Conservation (phyloP, 768 basidiomycete genomes). For the Boletus patriciae region DNA sequence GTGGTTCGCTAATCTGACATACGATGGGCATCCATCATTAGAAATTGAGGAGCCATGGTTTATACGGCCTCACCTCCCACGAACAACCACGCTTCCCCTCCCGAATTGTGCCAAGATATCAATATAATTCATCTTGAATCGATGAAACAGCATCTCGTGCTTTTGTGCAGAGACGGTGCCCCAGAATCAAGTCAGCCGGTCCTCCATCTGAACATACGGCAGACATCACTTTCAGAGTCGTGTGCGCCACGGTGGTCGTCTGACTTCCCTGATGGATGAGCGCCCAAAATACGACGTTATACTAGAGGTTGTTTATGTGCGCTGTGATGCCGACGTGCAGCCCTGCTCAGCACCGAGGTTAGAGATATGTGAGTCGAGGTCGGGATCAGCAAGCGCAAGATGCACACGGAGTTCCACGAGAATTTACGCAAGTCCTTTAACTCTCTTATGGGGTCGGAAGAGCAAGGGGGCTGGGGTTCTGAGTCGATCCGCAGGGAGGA, state of each 20-base stretch:
- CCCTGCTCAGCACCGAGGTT: slow-evolving; percentile 11
- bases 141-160: slow-evolving; percentile 84
- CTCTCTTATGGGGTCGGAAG: slow-evolving; percentile 1
- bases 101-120: slow-evolving; percentile 65
- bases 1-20: slow-evolving; percentile 10
- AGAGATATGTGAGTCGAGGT: background rate
- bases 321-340: slow-evolving; percentile 49
- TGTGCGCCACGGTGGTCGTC: slow-evolving; percentile 78
- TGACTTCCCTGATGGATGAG: slow-evolving; percentile 79
- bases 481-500: too few relatives aligned
- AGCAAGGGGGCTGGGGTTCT: too few relatives aligned
- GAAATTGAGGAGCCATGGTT: background rate
- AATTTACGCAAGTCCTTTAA: slow-evolving; percentile 9
- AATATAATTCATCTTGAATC: slow-evolving; percentile 89
- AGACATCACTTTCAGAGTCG: slow-evolving; percentile 61
- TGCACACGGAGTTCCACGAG: slow-evolving; percentile 17
- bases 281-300: slow-evolving; percentile 88
- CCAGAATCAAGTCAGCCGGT: slow-evolving; percentile 42
- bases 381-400: background rate
- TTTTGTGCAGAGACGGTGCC: slow-evolving; percentile 89
- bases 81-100: slow-evolving; percentile 83
- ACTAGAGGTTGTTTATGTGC: slow-evolving; percentile 97
- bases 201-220: background rate
- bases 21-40: background rate
- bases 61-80: slow-evolving; percentile 46